Percentiles rank a stretch among this genome's conserved stretches.
These are phyloP conservation scores for Thermomyces lanuginosus DNA, from an alignment of 2,329 filamentous ascomycete genomes.

Conservation along the genomic window DNA sequence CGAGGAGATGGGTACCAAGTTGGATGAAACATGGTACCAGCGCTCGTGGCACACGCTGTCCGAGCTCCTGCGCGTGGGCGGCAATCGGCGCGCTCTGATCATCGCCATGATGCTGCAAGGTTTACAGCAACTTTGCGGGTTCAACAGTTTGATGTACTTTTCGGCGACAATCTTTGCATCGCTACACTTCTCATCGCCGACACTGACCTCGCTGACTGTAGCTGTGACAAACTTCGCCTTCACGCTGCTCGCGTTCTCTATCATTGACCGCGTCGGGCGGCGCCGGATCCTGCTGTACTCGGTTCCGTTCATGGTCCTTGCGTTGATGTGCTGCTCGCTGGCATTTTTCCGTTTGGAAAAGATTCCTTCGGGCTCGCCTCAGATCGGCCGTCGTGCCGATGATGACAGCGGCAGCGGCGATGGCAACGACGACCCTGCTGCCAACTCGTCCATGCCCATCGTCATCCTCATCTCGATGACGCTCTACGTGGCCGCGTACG, in stretches of 20 bases:
- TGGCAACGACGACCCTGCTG: slow-evolving; percentile 10
- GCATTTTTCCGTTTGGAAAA: slow-evolving; percentile 53
- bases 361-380: slow-evolving; percentile 9
- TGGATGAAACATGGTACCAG: slow-evolving; percentile 13
- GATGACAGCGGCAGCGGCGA: no score
- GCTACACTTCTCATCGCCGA: slow-evolving; percentile 62
- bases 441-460: slow-evolving; percentile 17
- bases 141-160: slow-evolving; percentile 89
- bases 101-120: slow-evolving; percentile 80
- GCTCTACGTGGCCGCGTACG: slow-evolving; percentile 71
- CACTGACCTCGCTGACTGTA: slow-evolving; percentile 62
- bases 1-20: slow-evolving; percentile 23
- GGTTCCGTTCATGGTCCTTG: slow-evolving; percentile 66
- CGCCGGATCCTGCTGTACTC: slow-evolving; percentile 67
- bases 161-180: slow-evolving; percentile 66
- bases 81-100: slow-evolving; percentile 50
- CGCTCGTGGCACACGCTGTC: slow-evolving; percentile 13
- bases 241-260: slow-evolving; percentile 54
- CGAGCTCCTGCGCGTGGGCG: slow-evolving; percentile 25
- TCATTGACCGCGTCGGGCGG: slow-evolving; percentile 67
- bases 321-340: slow-evolving; percentile 52
- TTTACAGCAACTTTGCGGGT: slow-evolving; percentile 75
- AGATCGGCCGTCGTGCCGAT: slow-evolving; percentile 7
- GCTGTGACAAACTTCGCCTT: slow-evolving; percentile 72
- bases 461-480: slow-evolving; percentile 62